These are phyloP conservation scores for Polyporus tsugae DNA, from an alignment of 1,284 basidiomycete species.

Conservation along the genomic window DNA sequence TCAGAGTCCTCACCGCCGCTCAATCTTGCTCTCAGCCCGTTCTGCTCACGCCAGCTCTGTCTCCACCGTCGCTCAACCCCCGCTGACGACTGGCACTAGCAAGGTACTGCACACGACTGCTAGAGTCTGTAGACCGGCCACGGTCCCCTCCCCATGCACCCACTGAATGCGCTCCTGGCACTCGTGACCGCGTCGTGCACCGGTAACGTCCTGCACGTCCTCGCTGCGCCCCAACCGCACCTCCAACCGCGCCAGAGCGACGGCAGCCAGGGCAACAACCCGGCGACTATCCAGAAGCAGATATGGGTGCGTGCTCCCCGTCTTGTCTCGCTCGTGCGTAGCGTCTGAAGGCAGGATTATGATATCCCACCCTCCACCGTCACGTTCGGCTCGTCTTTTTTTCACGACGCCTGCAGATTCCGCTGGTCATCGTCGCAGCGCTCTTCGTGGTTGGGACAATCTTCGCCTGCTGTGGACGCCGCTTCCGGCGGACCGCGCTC, in stretches of 20 bases:
- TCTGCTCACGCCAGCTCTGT: background rate
- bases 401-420: conserved; percentile 32
- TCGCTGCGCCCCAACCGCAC: background rate
- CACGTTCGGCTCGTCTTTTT: background rate
- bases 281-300: background rate
- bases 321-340: background rate
- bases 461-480: conserved; percentile 30
- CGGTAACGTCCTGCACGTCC: background rate
- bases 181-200: conserved; percentile 8
- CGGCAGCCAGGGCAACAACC: background rate
- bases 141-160: background rate
- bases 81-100: background rate
- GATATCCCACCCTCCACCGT: background rate
- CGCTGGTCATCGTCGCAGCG: conserved; percentile 39
- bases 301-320: conserved; percentile 9
- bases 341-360: background rate
- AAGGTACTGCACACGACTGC: background rate
- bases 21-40: background rate
- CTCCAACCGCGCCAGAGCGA: conserved; percentile 1
- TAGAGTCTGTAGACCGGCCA: too few species aligned
- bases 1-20: background rate
- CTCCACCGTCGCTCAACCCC: background rate
- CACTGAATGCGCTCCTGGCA: background rate
- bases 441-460: conserved; percentile 33
- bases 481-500: conserved; percentile 26